Evolutionary conservation across 768 basidiomycete species (phyloP).

Genomic region (Mycena kentingensis): DNA sequence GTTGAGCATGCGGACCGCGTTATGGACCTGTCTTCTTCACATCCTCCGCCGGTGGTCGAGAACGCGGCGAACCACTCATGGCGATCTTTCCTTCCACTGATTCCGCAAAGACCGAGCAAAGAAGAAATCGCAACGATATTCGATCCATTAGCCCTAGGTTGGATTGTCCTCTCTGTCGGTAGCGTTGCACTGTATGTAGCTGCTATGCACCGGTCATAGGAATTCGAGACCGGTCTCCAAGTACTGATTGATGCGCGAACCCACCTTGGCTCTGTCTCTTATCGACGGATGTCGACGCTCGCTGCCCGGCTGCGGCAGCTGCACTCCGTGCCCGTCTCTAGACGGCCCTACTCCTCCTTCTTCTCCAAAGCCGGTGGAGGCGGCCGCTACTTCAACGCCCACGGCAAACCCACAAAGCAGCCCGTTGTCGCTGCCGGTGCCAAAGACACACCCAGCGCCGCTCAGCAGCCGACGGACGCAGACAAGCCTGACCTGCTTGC

Average conservation of each 20-base stretch:
- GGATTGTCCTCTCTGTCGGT: constrained; percentile 48
- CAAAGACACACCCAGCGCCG: constrained; percentile 30
- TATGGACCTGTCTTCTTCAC: constrained; percentile 30
- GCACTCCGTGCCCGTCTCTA: constrained; percentile 46
- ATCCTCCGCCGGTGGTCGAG: constrained; percentile 20
- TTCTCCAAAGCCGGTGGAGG: constrained; percentile 79
- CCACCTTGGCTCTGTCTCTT: background rate
- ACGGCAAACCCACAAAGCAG: constrained; percentile 66
- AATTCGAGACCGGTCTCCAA: no score
- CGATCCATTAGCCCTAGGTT: constrained; percentile 54
- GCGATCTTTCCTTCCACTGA: constrained; percentile 41
- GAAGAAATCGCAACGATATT: constrained; percentile 49
- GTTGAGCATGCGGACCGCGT: constrained; percentile 60
- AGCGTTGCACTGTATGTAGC: constrained; percentile 43
- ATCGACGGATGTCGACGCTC: constrained; percentile 49
- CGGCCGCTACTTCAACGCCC: constrained; percentile 74
- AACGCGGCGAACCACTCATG: constrained; percentile 31
- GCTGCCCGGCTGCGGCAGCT: constrained; percentile 54
- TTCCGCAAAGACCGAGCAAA: constrained; percentile 23
- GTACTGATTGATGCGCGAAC: no score
- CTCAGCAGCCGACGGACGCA: constrained; percentile 24
- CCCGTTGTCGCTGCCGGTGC: constrained; percentile 35
- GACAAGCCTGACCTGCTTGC: constrained; percentile 16
- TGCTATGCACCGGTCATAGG: no score
- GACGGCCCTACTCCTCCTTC: constrained; percentile 73